These are phyloP conservation scores for Solanum hybrid DNA, from an alignment of 305 asterid genomes.

Conservation along the genomic window DNA sequence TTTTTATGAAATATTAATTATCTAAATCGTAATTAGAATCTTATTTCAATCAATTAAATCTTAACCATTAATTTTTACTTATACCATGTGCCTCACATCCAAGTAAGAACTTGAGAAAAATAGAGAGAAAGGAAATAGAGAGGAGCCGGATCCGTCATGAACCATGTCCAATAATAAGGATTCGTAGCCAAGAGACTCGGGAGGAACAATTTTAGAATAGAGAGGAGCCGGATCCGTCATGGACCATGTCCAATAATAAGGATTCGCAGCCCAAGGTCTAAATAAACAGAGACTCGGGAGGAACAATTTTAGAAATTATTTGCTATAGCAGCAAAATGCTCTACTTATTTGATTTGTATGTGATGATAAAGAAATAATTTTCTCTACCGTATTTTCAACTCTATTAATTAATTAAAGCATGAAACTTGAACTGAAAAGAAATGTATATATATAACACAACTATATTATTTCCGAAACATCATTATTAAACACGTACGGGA, in stretches of 20 bases:
- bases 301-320: not conserved
- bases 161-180: not conserved
- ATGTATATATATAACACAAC: not conserved
- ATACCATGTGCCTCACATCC: too few species aligned
- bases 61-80: too few species aligned
- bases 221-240: too few species aligned
- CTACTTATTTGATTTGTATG: not conserved
- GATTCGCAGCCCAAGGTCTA: not conserved
- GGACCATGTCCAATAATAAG: not conserved
- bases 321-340: too few species aligned
- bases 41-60: too few species aligned
- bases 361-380: not conserved
- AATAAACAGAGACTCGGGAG: not conserved
- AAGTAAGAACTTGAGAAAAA: too few species aligned
- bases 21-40: too few species aligned
- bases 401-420: not conserved
- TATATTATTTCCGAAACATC: too few species aligned
- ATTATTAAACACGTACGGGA: too few species aligned
- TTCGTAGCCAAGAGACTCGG: not conserved
- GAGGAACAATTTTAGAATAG: not conserved
- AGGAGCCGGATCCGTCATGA: not conserved
- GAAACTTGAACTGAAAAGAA: not conserved
- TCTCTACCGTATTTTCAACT: not conserved
- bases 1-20: too few species aligned
- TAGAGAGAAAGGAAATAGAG: too few species aligned